These are phyloP conservation scores for Cladophialophora yegresii DNA, from an alignment of 2,329 filamentous ascomycete genomes.

Conservation along the genomic window DNA sequence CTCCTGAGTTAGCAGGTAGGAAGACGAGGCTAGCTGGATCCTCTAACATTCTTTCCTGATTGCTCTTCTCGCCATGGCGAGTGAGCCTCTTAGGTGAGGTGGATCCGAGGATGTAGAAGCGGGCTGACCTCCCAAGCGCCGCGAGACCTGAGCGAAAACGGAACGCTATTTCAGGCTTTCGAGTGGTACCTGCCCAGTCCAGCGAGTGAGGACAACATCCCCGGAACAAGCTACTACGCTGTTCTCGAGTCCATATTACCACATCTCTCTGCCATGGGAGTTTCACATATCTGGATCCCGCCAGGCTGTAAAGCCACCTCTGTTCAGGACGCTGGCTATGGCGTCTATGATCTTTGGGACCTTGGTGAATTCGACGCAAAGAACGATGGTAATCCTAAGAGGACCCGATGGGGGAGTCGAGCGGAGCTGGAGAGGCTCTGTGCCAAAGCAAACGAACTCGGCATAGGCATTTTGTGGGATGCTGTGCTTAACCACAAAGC, in stretches of 20 bases:
- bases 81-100: neutral
- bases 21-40: neutral
- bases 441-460: constrained; percentile 53
- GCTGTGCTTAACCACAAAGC: constrained; percentile 73
- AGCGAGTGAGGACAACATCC: constrained; percentile 37
- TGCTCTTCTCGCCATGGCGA: neutral
- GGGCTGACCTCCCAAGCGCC: constrained; percentile 5
- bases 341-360: constrained; percentile 70
- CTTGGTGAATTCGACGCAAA: constrained; percentile 74
- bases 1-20: constrained; percentile 11
- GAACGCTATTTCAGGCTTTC: constrained; percentile 68
- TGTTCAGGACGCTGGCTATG: constrained; percentile 64
- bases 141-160: constrained; percentile 44
- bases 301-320: constrained; percentile 68
- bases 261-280: constrained; percentile 59
- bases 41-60: neutral
- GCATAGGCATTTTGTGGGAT: constrained; percentile 66
- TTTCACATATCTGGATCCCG: constrained; percentile 67
- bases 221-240: constrained; percentile 60
- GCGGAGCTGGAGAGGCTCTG: constrained; percentile 60
- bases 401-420: constrained; percentile 69
- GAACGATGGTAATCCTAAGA: constrained; percentile 47
- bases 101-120: neutral
- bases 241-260: constrained; percentile 58
- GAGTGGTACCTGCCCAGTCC: constrained; percentile 66